Evolutionary conservation across 1,139 yeast genomes (phyloP).

Genomic region (Yamadazyma triangularis): DNA sequence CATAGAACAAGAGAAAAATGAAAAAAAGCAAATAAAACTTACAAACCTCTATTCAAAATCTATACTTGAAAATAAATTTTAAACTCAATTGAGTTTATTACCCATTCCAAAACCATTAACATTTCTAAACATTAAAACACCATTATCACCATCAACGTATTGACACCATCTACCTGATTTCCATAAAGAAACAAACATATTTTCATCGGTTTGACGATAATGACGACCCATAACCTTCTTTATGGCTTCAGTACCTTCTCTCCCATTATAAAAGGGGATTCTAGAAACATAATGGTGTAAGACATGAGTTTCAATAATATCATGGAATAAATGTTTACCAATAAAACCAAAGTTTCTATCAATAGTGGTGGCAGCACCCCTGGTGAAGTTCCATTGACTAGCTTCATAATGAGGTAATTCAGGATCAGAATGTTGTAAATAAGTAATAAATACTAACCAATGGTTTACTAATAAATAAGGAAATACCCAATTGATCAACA

Average conservation of each 20-base stretch:
- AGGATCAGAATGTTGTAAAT: slow-evolving; percentile 57
- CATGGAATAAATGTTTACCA: slow-evolving; percentile 57
- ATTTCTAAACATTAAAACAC: slow-evolving; percentile 59
- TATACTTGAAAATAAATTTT: no score
- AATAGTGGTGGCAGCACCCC: slow-evolving; percentile 66
- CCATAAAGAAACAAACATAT: slow-evolving; percentile 58
- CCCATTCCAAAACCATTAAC: slow-evolving; percentile 42
- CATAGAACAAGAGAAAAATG: neutral
- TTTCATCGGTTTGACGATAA: slow-evolving; percentile 49
- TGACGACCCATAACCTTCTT: slow-evolving; percentile 59
- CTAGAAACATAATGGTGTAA: slow-evolving; percentile 59
- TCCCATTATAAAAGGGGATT: slow-evolving; percentile 59
- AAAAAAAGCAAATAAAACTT: no score
- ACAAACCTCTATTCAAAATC: no score
- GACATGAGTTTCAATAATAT: slow-evolving; percentile 62
- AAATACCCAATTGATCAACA: slow-evolving; percentile 48
- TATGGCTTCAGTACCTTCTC: slow-evolving; percentile 56
- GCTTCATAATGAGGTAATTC: slow-evolving; percentile 56
- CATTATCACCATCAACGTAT: slow-evolving; percentile 57
- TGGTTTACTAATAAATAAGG: slow-evolving; percentile 59
- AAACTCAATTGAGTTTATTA: slow-evolving; percentile 7
- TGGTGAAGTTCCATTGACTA: slow-evolving; percentile 57
- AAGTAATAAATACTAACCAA: slow-evolving; percentile 62
- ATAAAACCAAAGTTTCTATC: slow-evolving; percentile 60
- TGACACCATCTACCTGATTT: slow-evolving; percentile 53